Evolutionary conservation across 176 grass and related monocot species (phyloP).

Genomic region (Otatea glauca): DNA sequence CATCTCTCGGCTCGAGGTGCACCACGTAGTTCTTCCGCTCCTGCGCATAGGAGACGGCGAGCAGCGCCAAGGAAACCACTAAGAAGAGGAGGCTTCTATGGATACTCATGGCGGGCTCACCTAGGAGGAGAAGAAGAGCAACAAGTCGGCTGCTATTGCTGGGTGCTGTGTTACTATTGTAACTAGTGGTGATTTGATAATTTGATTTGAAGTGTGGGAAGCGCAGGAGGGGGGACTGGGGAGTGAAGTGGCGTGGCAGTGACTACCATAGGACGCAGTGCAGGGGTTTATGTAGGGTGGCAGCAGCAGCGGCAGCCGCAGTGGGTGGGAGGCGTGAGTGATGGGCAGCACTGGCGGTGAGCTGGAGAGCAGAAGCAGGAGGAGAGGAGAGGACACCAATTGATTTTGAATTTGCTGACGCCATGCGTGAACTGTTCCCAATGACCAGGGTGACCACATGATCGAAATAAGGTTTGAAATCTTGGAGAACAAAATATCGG

Average conservation of each 20-base stretch:
- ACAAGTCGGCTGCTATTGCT: background rate
- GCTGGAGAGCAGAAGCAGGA: conserved; percentile 51
- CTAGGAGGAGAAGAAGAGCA: background rate
- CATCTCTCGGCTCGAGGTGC: conserved; percentile 51
- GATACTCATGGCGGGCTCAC: conserved; percentile 1
- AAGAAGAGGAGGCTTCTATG: background rate
- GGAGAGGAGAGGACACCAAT: background rate
- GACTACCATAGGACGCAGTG: background rate
- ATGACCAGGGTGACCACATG: conserved; percentile 25
- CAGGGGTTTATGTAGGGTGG: conserved; percentile 54
- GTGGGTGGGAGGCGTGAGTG: conserved; percentile 19
- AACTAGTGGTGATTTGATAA: conserved; percentile 3
- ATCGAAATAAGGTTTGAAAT: no score
- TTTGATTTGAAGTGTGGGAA: conserved; percentile 15
- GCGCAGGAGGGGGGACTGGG: no score
- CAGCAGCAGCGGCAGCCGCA: background rate
- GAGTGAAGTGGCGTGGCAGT: conserved; percentile 39
- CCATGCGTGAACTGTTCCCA: background rate
- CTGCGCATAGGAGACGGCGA: background rate
- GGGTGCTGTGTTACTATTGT: background rate
- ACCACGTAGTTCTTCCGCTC: conserved; percentile 65
- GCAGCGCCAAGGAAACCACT: background rate
- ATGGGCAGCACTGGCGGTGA: conserved; percentile 55
- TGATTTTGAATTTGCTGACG: conserved; percentile 48
- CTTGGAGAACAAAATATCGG: no score